Percentiles rank a stretch among this genome's conserved stretches.
phyloP scores from a whole-genome alignment of 345 rosid species.

The Murraya koenigii region DNA sequence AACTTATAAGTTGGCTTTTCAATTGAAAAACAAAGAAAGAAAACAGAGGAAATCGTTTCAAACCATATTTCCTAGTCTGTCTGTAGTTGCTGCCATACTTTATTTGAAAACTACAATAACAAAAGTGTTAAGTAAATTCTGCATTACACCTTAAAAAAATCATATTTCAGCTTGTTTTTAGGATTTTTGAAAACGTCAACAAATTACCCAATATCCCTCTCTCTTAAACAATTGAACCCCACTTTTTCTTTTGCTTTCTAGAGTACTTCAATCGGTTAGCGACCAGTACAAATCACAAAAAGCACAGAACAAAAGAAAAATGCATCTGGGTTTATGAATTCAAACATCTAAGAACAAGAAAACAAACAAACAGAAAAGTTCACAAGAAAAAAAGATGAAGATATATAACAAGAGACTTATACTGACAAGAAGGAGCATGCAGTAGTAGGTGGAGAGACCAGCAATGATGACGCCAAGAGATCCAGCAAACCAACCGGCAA shows the following conservation, averaged over 20 bases:
- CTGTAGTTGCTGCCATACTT: no score
- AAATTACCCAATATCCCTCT: background rate
- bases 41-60: background rate
- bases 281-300: background rate
- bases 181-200: background rate
- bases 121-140: background rate
- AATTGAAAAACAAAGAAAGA: background rate
- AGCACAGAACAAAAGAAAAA: background rate
- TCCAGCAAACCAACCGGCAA: conserved; percentile 91
- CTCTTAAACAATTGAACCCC: background rate
- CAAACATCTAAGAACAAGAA: background rate
- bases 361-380: background rate
- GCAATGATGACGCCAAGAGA: conserved; percentile 58
- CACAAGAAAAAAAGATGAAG: background rate
- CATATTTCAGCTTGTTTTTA: no score
- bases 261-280: background rate
- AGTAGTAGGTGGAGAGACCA: conserved; percentile 69
- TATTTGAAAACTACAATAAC: no score
- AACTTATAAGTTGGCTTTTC: background rate
- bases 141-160: background rate
- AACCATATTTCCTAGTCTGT: no score
- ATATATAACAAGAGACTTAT: background rate
- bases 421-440: conserved; percentile 96
- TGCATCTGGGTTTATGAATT: background rate
- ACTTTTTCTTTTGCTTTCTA: background rate